Evolutionary conservation across 2,329 filamentous ascomycete species (phyloP), one percentile per base, ranked within the genome.

Genomic region (Aspergillus caelatus): DNA sequence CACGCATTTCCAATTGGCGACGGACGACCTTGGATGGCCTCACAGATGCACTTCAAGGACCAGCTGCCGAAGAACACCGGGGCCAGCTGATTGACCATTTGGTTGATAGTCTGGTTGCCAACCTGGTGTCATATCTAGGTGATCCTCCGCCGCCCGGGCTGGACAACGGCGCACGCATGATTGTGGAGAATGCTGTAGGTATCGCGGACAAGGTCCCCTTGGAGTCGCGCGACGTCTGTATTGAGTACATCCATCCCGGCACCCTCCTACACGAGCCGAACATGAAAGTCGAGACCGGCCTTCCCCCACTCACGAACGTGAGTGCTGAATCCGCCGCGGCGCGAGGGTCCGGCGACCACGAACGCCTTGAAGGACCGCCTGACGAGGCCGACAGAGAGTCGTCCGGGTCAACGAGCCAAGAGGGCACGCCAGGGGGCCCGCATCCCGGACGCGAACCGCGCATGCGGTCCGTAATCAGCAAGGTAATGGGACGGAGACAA

Each of bases 1-100:
- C 89, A 53, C 96, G 96, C 79, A 88, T 98, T 52, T 89, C 96
- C 64, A 92, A 91, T 74, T 99, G 95, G 95, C 89, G 95, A 64
- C 88, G 98, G 79, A 89, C 94, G 4, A 99, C 95, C 3, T 83
- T 98, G 19, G 95, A 99, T 73, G 95, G 94, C n/a, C 83, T 99
- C 21, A 86, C 89, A 67, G 88, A 91, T 58, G 78, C 86, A 41
- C 84, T 98, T 21, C 84, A 86, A 62, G 88, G 89, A 4, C 81
- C 87, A 0, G 84, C 89, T 60, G 89, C 88, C 52, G 83, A 84
- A 14, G 86, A 91, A 12, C 86, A 93, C 77, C 88, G 89, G 34
- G 79, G 85, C 9, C 83, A 87, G 59, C 87, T 97, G 62, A 92
- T 90, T 32, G 87, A 88, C 60, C 86, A 87, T 71, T 85, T 92